phyloP scores from a whole-genome alignment of 106 monocot species.

The Xerophyta viscosa region DNA sequence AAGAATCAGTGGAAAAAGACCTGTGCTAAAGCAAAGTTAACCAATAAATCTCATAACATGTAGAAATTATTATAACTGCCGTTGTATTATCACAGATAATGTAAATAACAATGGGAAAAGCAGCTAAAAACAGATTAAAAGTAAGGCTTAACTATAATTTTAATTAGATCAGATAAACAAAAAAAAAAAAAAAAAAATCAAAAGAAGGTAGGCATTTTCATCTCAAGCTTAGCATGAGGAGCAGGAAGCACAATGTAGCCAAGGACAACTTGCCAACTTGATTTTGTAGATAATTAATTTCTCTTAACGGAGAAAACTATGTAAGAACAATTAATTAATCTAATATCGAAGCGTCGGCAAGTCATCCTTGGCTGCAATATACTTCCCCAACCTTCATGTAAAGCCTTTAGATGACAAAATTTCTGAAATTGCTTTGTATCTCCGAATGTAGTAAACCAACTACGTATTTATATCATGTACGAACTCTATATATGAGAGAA shows the following conservation, averaged over 20 bases:
- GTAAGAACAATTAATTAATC: too few relatives aligned
- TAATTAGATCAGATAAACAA: not conserved
- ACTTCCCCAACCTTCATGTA: constrained; percentile 45
- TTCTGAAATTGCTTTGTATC: too few relatives aligned
- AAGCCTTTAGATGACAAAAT: too few relatives aligned
- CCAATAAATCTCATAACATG: too few relatives aligned
- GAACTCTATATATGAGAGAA: constrained; percentile 23
- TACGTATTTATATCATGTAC: too few relatives aligned
- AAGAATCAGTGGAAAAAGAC: too few relatives aligned
- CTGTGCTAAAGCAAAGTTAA: too few relatives aligned
- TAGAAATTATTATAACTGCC: too few relatives aligned
- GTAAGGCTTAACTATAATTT: not conserved
- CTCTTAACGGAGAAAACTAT: not conserved
- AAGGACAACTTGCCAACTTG: constrained; percentile 70
- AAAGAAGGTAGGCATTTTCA: constrained; percentile 4
- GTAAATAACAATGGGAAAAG: too few relatives aligned
- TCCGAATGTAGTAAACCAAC: too few relatives aligned
- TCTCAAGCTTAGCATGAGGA: constrained; percentile 39
- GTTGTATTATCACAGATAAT: too few relatives aligned
- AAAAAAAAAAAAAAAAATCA: not conserved
- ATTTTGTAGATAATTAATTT: not conserved
- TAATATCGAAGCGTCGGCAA: constrained; percentile 38
- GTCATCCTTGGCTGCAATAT: constrained; percentile 83
- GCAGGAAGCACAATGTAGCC: constrained; percentile 61
- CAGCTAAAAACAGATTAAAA: too few relatives aligned